phyloP scores from a whole-genome alignment of 2,329 filamentous ascomycete genomes.

The Arthrinium phaeospermum region DNA sequence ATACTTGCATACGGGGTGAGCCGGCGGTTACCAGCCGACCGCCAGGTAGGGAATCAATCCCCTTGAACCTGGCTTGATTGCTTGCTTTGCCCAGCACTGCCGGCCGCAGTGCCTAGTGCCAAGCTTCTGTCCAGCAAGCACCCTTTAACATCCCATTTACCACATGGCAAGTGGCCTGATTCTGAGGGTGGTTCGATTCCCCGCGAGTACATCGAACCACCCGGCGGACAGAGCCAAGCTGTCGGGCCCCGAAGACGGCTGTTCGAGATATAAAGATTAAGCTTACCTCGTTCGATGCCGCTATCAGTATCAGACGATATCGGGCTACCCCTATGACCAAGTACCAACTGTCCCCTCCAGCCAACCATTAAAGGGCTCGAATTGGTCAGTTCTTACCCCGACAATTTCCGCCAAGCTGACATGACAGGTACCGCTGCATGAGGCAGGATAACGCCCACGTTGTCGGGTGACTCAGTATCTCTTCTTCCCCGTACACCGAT shows the following conservation, averaged over 20 bases:
- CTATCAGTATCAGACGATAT: constrained; percentile 16
- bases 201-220: constrained; percentile 13
- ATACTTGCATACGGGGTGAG: neutral
- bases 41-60: neutral
- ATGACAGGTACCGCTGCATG: neutral
- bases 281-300: constrained; percentile 18
- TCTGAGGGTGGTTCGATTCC: constrained; percentile 19
- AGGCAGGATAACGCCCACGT: neutral
- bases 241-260: constrained; percentile 13
- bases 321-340: neutral
- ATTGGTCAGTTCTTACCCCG: neutral
- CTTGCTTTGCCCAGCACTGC: constrained; percentile 9
- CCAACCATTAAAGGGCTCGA: neutral
- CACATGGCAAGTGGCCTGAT: constrained; percentile 26
- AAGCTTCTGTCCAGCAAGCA: constrained; percentile 12
- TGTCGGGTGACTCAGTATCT: constrained; percentile 5
- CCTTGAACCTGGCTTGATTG: neutral
- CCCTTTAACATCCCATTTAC: neutral
- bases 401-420: constrained; percentile 14
- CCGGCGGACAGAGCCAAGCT: constrained; percentile 13
- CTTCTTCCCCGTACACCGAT: constrained; percentile 1
- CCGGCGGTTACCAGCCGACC: neutral
- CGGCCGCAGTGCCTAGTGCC: neutral
- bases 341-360: neutral
- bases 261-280: constrained; percentile 17